phyloP scores from a whole-genome alignment of 768 basidiomycete genomes.

The Tephrocybe rancida region DNA sequence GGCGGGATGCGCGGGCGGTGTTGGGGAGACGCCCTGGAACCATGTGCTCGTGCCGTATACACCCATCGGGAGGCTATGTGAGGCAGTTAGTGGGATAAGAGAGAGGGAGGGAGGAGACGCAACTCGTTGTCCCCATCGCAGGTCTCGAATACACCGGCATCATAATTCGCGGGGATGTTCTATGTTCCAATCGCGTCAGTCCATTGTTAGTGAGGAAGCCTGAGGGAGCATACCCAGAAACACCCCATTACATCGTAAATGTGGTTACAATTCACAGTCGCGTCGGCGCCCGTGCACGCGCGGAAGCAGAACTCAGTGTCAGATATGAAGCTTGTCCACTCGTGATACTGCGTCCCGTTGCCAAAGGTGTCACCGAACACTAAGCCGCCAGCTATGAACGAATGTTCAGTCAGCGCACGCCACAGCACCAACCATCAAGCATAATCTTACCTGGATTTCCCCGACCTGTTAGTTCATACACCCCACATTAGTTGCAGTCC shows the following conservation, averaged over 20 bases:
- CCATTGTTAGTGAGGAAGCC: background rate
- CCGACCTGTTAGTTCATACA: conserved; percentile 11
- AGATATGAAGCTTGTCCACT: conserved; percentile 88
- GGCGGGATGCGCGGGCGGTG: conserved; percentile 59
- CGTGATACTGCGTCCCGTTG: conserved; percentile 57
- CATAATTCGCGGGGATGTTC: conserved; percentile 77
- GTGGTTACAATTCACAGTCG: conserved; percentile 69
- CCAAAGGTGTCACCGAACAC: conserved; percentile 68
- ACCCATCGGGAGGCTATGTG: conserved; percentile 59
- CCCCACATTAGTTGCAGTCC: background rate
- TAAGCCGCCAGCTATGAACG: conserved; percentile 60
- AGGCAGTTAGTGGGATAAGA: background rate
- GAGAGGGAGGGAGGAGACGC: conserved; percentile 13
- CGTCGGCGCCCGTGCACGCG: conserved; percentile 61
- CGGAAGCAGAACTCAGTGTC: conserved; percentile 11
- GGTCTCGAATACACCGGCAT: conserved; percentile 60
- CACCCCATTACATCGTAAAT: conserved; percentile 75
- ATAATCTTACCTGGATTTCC: conserved; percentile 43
- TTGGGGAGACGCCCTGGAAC: conserved; percentile 60
- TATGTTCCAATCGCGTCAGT: conserved; percentile 18
- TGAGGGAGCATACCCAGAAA: conserved; percentile 37
- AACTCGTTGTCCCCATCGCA: conserved; percentile 66
- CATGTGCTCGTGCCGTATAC: conserved; percentile 75
- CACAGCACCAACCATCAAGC: background rate
- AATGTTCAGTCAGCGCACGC: background rate